Evolutionary conservation across 2,329 filamentous ascomycete genomes (phyloP), one percentile per base, ranked within the genome.

Genomic region (Penicillium sp.): DNA sequence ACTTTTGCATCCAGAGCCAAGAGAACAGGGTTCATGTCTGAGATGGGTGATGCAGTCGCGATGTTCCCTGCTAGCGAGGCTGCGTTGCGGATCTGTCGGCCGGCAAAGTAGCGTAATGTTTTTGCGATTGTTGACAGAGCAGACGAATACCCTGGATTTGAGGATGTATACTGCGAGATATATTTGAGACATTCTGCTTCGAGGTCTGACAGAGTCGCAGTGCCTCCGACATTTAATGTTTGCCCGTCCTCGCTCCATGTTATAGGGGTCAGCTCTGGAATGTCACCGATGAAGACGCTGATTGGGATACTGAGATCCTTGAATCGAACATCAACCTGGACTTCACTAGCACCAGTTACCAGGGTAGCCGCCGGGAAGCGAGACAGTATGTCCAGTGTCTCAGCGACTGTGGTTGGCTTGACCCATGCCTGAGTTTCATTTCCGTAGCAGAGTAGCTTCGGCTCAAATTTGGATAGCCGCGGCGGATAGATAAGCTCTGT

Each of bases 291-390:
- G 67, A 88, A 97, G 0, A 97, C 90, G 0, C 91, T 95, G 1
- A 91, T 86, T 1, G 90, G 89, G 72, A 95, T 96, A 68, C 92
- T 85, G 78, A 93, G 84, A 0, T 87, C 90, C 79, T 96, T 96
- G 85, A 97, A 96, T 77, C 94, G 95, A 78, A 93, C 90, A 77
- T 97, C 92, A 62, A 97, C 95, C 76, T 96, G 92, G 0, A 92
- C 96, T 75, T 97, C 92, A 4, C 91, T 94, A 72, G 91, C 94
- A 63, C 92, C 92, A 48, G 91, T 91, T 58, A 97, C 94, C 60
- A 97, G 88, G 75, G 96, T 96, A 8, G 92, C 91, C 11, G 88
- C 87, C 0, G 92, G 92, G 66, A 91, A 88, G 0, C 84, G 87
- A 64, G 83, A 88, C 79, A 96, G 95, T 78, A 97, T 93, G 71